Evolutionary conservation across 2,329 filamentous ascomycete species (phyloP).

Genomic region (Neopestalotiopsis clavispora): DNA sequence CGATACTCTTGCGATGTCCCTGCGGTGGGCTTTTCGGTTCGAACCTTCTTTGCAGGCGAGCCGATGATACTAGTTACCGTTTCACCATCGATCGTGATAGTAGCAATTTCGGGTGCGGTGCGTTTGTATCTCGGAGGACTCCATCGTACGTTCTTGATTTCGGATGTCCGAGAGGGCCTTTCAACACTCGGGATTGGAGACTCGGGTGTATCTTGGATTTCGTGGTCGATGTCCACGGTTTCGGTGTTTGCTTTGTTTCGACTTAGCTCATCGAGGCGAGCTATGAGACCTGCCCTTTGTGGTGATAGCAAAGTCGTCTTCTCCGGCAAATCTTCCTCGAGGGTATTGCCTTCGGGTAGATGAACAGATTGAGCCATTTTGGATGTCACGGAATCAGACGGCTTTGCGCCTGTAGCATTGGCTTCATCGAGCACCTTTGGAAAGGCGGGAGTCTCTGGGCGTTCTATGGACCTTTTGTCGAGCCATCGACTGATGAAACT

Average conservation of each 20-base stretch:
- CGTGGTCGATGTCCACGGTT: slow-evolving; percentile 10
- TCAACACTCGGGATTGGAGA: slow-evolving; percentile 39
- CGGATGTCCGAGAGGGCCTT: slow-evolving; percentile 34
- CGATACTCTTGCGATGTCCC: slow-evolving; percentile 37
- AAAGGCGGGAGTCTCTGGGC: slow-evolving; percentile 17
- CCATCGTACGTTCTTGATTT: slow-evolving; percentile 27
- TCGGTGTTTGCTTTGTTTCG: slow-evolving; percentile 20
- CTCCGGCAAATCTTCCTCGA: neutral
- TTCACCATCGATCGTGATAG: slow-evolving; percentile 74
- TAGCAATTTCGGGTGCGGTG: slow-evolving; percentile 67
- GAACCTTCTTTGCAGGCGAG: slow-evolving; percentile 53
- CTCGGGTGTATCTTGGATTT: slow-evolving; percentile 25
- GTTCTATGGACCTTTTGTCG: slow-evolving; percentile 29
- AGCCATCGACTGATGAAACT: slow-evolving; percentile 32
- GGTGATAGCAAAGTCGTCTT: slow-evolving; percentile 22
- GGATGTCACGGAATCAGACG: neutral
- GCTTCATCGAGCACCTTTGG: neutral
- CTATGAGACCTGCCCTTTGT: slow-evolving; percentile 41
- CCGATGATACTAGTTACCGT: slow-evolving; percentile 71
- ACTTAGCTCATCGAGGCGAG: slow-evolving; percentile 35
- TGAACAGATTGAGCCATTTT: neutral
- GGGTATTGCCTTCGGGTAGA: neutral
- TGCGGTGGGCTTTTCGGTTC: slow-evolving; percentile 42
- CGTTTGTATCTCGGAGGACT: slow-evolving; percentile 53
- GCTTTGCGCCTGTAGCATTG: slow-evolving; percentile 3